Evolutionary conservation across 208 protist species (phyloP).

Genomic region (Leishmania martiniquensis): DNA sequence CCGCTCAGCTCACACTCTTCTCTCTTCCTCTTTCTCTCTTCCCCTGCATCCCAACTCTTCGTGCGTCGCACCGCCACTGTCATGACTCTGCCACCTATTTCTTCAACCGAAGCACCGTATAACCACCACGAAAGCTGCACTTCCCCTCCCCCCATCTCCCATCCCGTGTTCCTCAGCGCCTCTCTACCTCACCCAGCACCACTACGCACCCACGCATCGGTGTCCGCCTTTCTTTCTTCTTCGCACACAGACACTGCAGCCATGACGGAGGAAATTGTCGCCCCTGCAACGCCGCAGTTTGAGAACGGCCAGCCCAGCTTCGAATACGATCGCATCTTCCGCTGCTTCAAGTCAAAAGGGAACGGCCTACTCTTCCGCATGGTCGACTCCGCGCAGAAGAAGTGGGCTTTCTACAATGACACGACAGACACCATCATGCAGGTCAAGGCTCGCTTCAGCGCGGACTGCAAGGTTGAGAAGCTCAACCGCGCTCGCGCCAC

Average conservation of each 20-base stretch:
- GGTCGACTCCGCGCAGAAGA: conserved; percentile 32
- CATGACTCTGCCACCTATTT: background rate
- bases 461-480: conserved; percentile 32
- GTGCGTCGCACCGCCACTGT: background rate
- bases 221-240: background rate
- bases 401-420: conserved; percentile 79
- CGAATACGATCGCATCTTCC: conserved; percentile 46
- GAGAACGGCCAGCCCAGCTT: conserved; percentile 33
- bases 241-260: background rate
- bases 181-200: background rate
- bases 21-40: conserved; percentile 24
- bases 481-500: conserved; percentile 26
- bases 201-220: background rate
- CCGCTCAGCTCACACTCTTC: background rate
- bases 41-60: background rate
- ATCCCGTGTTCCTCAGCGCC: background rate
- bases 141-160: background rate
- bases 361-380: conserved; percentile 61
- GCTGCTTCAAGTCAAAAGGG: conserved; percentile 50
- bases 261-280: conserved; percentile 32
- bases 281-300: conserved; percentile 20
- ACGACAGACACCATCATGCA: conserved; percentile 36
- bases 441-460: conserved; percentile 33
- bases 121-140: background rate
- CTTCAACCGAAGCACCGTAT: background rate